phyloP scores from a whole-genome alignment of 257 asterid genomes.

The Nicotiana noctiflora region DNA sequence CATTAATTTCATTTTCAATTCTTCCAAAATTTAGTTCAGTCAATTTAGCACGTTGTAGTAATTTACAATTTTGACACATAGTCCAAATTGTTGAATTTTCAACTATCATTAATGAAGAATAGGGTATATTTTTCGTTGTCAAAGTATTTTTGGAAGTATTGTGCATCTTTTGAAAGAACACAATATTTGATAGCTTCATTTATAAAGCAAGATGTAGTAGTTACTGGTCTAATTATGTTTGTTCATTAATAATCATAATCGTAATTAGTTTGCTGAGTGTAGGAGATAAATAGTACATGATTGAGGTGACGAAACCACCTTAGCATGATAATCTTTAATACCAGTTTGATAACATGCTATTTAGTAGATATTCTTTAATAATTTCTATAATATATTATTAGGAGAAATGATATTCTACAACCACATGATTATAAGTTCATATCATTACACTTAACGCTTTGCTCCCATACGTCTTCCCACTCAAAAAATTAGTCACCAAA shows the following conservation, averaged over 20 bases:
- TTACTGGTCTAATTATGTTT: background rate
- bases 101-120: background rate
- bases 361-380: background rate
- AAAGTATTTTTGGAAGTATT: background rate
- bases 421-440: no score
- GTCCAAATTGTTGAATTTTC: background rate
- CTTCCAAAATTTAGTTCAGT: no score
- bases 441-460: no score
- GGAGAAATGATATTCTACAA: background rate
- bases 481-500: no score
- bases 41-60: no score
- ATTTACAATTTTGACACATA: background rate
- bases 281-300: background rate
- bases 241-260: background rate
- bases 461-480: no score
- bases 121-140: background rate
- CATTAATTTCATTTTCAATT: no score
- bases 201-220: background rate
- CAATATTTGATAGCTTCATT: background rate
- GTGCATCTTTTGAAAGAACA: background rate
- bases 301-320: background rate
- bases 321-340: background rate
- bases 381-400: background rate
- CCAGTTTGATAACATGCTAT: background rate
- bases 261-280: background rate